phyloP scores from a whole-genome alignment of 257 asterid species.

The Pogostemon cablin region DNA sequence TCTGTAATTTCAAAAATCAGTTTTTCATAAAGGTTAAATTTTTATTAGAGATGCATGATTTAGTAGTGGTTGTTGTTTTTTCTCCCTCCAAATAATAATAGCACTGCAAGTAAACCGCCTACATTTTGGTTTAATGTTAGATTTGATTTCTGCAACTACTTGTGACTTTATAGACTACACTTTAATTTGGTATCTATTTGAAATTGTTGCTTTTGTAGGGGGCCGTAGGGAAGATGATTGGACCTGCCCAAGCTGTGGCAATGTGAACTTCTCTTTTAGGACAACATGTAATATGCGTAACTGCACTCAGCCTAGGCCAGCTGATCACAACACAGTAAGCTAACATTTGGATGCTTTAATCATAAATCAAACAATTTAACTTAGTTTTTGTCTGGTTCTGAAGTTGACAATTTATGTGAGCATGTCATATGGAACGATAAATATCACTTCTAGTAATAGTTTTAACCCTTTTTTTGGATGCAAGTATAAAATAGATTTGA shows the following conservation, averaged over 20 bases:
- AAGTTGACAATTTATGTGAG: not conserved
- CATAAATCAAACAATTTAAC: not conserved
- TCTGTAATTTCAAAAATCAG: not conserved
- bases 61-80: not conserved
- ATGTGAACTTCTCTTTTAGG: slow-evolving; percentile 86
- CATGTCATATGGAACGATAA: not conserved
- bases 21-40: not conserved
- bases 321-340: slow-evolving; percentile 69
- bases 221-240: slow-evolving; percentile 97
- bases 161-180: not conserved
- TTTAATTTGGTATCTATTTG: slow-evolving; percentile 12
- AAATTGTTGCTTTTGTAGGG: slow-evolving; percentile 48
- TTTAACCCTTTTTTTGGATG: not conserved
- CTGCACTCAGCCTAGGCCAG: slow-evolving; percentile 92
- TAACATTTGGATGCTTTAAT: not conserved
- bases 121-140: not conserved
- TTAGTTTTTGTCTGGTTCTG: not conserved
- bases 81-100: not conserved
- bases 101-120: not conserved
- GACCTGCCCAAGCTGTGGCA: slow-evolving; percentile 94
- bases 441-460: not conserved
- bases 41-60: not conserved
- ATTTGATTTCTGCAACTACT: not conserved
- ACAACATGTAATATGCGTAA: slow-evolving; percentile 91
- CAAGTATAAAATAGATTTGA: not conserved